Percentiles rank a stretch among this genome's conserved stretches.
These are phyloP conservation scores for Aquanectria penicillioides DNA, from an alignment of 2,329 filamentous ascomycete species.

Conservation along the genomic window DNA sequence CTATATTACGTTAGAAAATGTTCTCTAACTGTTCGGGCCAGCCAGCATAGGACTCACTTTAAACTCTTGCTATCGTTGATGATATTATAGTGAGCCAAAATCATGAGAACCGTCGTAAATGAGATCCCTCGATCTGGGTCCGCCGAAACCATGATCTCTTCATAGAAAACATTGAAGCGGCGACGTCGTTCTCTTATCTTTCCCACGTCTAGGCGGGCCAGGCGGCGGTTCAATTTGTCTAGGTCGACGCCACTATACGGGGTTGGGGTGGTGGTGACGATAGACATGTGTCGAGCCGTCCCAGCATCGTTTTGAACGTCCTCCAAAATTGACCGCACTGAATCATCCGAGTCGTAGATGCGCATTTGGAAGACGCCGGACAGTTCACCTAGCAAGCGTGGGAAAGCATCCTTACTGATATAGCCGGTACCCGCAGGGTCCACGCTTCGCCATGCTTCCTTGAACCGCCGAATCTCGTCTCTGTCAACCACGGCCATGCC, in stretches of 20 bases:
- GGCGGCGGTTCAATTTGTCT: slow-evolving; percentile 75
- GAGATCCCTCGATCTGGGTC: slow-evolving; percentile 90
- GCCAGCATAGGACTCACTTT: slow-evolving; percentile 63
- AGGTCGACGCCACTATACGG: slow-evolving; percentile 74
- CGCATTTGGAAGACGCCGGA: slow-evolving; percentile 98
- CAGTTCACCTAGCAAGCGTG: slow-evolving; percentile 87
- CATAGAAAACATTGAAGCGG: slow-evolving; percentile 93
- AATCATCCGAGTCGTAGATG: slow-evolving; percentile 92
- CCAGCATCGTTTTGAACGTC: slow-evolving; percentile 74
- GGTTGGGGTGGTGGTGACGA: slow-evolving; percentile 61
- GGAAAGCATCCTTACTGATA: slow-evolving; percentile 90
- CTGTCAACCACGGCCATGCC: slow-evolving; percentile 90
- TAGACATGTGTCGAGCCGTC: slow-evolving; percentile 63
- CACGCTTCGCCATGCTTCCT: slow-evolving; percentile 96
- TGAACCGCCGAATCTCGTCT: slow-evolving; percentile 95
- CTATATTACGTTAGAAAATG: slow-evolving; percentile 55
- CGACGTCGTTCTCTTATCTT: slow-evolving; percentile 80
- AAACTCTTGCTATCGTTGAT: slow-evolving; percentile 98
- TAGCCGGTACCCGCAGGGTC: slow-evolving; percentile 92
- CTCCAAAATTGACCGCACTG: slow-evolving; percentile 86
- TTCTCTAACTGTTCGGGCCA: background rate
- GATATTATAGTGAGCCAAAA: slow-evolving; percentile 97
- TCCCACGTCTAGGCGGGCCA: slow-evolving; percentile 77
- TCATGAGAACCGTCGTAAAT: slow-evolving; percentile 93
- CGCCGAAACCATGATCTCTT: slow-evolving; percentile 93